Evolutionary conservation across 495 filamentous ascomycete species (phyloP), one percentile per base, ranked within the genome.

Genomic region (Podospora pseudocomata): DNA sequence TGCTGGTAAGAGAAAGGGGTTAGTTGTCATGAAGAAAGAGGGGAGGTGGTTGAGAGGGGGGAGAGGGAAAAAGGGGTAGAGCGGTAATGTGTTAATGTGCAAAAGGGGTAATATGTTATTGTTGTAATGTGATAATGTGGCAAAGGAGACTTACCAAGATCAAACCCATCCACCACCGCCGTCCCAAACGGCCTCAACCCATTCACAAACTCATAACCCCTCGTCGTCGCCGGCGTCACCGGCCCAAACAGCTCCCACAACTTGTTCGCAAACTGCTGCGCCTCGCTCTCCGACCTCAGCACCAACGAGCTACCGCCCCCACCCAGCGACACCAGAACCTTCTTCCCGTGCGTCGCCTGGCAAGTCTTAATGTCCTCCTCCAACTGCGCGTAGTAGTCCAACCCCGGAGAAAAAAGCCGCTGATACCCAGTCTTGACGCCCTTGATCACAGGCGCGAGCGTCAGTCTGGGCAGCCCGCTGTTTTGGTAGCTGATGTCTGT

Each of bases 211-310:
- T 49, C 39, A 49, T 49, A 11, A 0, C 13, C 39, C 5, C 39
- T 49, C 39, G 39, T 49, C n/a, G 72, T 73, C 18, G 49, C 63
- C 28, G 32, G 44, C 26, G 66, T 67, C 4, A 72, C 63, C 7
- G 84, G 84, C 7, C 89, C 89, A 72, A 91, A 91, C 16, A 88
- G 82, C 32, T 82, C 73, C 87, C 87, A 91, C 34, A 92, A 73
- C n/a, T 83, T 78, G 64, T 86, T 76, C 1, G 88, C 89, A 13
- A 87, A 83, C 0, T 72, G 67, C n/a, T 76, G 75, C 9, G 88
- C 88, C 13, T 84, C 78, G 5, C 75, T 66, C 23, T 81, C 78
- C 5, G 77, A 82, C 2, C 79, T 70, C 72, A 91, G 86, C 39
- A 75, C 80, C 57, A 86, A 83, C 39, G 44, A 65, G 49, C 71